Base-by-base conservation (phyloP, 108 stramenopile species). In the Skeletonema menzelii region DNA sequence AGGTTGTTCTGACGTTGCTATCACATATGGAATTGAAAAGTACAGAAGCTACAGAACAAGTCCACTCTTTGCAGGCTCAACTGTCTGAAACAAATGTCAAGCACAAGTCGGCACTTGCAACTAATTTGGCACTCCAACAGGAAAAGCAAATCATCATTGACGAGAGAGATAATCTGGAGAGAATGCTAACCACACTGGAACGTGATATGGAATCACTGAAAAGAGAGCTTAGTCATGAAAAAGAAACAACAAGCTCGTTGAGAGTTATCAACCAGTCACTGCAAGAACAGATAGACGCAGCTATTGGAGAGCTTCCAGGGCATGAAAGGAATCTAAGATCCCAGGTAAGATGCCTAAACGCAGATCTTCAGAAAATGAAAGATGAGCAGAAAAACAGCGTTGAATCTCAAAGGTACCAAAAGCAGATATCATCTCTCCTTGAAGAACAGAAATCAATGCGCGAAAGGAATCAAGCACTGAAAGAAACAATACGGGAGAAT, bases 241-340 rank as follows among this genome's bases (percentile, higher is more conserved):
- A 76, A 53, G 75, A 84, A 35, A 67, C 67, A 40, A 67, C 56
- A 40, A 59, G 53, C 59, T 38, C 75, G 11, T 64, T 84, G 75
- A 76, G 60, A 40, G 70, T 73, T 12, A 84, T 77, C 32, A 84
- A 77, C 59, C 60, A 67, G 7, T 72, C 80, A 5, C 65, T 84
- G 71, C 74, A 84, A 37, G 70, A 82, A 55, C 80, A 82, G 65
- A 40, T 82, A 28, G 65, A 42, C 27, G 28, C 58, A 10, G 49
- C 49, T 14, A 38, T 72, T 28, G 19, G 59, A 13, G 46, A 47
- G 37, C 20, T 24, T 60, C 65, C 72, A 55, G 63, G 42, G 27
- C 46, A 75, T 30, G 59, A 75, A 61, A 46, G 63, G 37, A 32
- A 77, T 27, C 15, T 66, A 42, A 27, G 77, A 62, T 13, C 53